Conservation (phyloP, 106 monocot species). For the Apostasia shenzhenica region DNA sequence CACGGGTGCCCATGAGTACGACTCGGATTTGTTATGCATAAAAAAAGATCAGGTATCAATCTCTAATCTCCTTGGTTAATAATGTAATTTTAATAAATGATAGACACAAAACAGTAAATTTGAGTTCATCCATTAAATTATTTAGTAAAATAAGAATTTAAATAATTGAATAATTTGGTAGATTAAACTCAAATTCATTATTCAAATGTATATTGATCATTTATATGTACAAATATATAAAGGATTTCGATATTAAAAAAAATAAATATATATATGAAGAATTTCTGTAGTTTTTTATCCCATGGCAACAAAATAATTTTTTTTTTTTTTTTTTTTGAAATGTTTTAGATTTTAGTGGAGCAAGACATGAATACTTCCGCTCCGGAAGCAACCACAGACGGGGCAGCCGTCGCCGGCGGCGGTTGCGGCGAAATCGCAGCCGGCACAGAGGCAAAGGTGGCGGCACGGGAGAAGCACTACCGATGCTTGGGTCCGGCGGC, state of each 20-base stretch:
- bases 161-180: no score
- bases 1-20: no score
- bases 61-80: no score
- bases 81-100: no score
- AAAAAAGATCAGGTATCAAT: no score
- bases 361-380: constrained; percentile 17
- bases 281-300: not conserved
- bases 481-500: constrained; percentile 13
- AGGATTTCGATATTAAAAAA: not conserved
- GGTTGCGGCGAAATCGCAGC: constrained; percentile 14
- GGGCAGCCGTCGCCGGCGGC: constrained; percentile 11
- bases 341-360: not conserved
- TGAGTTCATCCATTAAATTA: no score
- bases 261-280: not conserved
- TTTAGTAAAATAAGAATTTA: no score
- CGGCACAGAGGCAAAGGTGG: constrained; percentile 41
- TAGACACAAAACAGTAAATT: no score
- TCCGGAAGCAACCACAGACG: constrained; percentile 12
- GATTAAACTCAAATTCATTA: no score
- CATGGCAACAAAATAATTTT: not conserved
- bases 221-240: no score
- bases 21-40: no score
- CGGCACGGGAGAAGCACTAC: constrained; percentile 48
- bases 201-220: no score
- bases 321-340: not conserved